Conservation (phyloP, 805 yeast genomes). For the Myxozyma neglecta region DNA sequence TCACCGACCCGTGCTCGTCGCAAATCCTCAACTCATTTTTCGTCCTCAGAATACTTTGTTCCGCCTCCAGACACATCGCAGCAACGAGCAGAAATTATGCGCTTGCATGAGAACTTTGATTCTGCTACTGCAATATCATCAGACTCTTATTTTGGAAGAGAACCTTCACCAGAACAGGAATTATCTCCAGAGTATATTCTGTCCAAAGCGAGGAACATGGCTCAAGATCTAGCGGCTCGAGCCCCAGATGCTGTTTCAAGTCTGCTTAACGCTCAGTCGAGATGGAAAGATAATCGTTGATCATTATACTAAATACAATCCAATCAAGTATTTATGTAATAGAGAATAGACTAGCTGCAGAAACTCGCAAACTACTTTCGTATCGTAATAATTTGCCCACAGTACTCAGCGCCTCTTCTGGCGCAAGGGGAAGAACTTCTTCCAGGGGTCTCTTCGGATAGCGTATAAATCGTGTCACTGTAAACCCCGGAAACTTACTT, state of each 20-base stretch:
- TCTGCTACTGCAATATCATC: conserved; percentile 91
- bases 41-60: conserved; percentile 27
- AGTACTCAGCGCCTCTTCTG: conserved; percentile 11
- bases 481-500: conserved; percentile 10
- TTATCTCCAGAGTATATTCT: conserved; percentile 37
- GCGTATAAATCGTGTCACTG: conserved; percentile 1
- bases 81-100: neutral
- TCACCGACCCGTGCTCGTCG: neutral
- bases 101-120: conserved; percentile 63
- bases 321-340: too few species aligned
- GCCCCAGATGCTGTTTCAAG: neutral
- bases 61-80: neutral
- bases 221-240: conserved; percentile 3
- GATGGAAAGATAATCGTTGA: neutral
- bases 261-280: neutral
- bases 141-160: conserved; percentile 92
- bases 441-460: conserved; percentile 12
- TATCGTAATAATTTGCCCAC: conserved; percentile 7
- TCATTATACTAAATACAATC: neutral
- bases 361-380: conserved; percentile 14
- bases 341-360: conserved; percentile 14
- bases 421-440: conserved; percentile 15
- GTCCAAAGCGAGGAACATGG: neutral
- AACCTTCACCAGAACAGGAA: conserved; percentile 52
- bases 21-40: conserved; percentile 2